Conservation (phyloP, 2,329 filamentous ascomycete genomes). For the Claviceps spartinae region DNA sequence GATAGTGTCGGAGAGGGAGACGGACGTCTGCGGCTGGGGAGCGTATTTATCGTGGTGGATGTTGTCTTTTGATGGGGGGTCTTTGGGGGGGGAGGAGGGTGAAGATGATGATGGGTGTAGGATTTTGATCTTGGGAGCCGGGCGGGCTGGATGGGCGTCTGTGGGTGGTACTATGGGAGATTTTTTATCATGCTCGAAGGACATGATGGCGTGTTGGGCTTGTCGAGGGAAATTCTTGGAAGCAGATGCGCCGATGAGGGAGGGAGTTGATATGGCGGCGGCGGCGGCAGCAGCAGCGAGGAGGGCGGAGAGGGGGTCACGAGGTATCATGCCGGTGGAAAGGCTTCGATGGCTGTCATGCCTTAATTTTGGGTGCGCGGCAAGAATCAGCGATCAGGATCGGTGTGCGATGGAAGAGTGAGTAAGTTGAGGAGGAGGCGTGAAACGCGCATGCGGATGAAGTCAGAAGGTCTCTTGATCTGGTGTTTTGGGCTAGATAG, state of each 20-base stretch:
- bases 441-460: too few relatives aligned
- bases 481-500: too few relatives aligned
- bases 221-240: background rate
- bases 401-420: too few relatives aligned
- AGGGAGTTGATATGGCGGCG: background rate
- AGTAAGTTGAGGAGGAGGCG: too few relatives aligned
- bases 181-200: background rate
- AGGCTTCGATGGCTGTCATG: too few relatives aligned
- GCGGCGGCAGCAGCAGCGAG: background rate
- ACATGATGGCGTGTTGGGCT: background rate
- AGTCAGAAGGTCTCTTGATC: too few relatives aligned
- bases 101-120: background rate
- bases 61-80: constrained; percentile 6
- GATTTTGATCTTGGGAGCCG: constrained; percentile 5
- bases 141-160: background rate
- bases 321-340: background rate
- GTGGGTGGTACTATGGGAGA: background rate
- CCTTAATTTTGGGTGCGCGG: too few relatives aligned
- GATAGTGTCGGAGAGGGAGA: constrained; percentile 75
- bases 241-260: background rate
- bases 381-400: too few relatives aligned
- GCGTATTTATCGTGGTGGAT: constrained; percentile 10
- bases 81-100: background rate
- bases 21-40: constrained; percentile 21
- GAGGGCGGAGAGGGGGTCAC: background rate